Evolutionary conservation across 2,329 filamentous ascomycete species (phyloP).

Genomic region (Trichoderma arundinaceum): DNA sequence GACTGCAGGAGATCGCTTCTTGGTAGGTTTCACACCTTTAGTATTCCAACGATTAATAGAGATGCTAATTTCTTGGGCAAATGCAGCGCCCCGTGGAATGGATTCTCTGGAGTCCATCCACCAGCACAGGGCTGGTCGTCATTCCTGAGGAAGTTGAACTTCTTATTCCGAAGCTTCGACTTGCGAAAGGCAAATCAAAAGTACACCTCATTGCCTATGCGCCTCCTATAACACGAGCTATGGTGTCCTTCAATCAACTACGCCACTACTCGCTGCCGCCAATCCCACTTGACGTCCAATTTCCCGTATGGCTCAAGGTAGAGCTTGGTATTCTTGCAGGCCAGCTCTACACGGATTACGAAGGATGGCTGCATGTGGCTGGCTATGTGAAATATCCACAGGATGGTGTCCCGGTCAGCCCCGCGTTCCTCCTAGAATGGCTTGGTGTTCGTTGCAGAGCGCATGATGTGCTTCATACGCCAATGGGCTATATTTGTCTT

Average conservation of each 20-base stretch:
- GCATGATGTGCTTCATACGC: constrained; percentile 62
- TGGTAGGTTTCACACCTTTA: constrained; percentile 20
- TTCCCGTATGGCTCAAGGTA: constrained; percentile 59
- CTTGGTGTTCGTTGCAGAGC: constrained; percentile 57
- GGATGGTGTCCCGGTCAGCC: neutral
- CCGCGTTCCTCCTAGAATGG: constrained; percentile 61
- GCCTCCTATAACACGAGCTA: constrained; percentile 63
- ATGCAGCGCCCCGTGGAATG: constrained; percentile 60
- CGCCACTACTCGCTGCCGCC: constrained; percentile 58
- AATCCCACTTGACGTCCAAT: constrained; percentile 47
- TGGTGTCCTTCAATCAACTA: constrained; percentile 64
- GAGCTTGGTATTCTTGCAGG: constrained; percentile 67
- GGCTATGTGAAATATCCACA: neutral
- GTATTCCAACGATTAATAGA: neutral
- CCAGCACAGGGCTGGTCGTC: constrained; percentile 59
- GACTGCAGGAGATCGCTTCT: constrained; percentile 17
- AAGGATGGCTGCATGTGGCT: constrained; percentile 50
- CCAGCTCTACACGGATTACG: constrained; percentile 62
- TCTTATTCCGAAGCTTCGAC: constrained; percentile 54
- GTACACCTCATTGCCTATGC: constrained; percentile 62
- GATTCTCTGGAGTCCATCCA: constrained; percentile 61
- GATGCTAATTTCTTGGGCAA: neutral
- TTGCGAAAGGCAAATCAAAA: neutral
- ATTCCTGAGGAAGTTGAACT: constrained; percentile 67
- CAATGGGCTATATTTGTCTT: constrained; percentile 61